Evolutionary conservation across 306 rosid species (phyloP), one percentile per base, ranked within the genome.

Genomic region (Urtica urens): DNA sequence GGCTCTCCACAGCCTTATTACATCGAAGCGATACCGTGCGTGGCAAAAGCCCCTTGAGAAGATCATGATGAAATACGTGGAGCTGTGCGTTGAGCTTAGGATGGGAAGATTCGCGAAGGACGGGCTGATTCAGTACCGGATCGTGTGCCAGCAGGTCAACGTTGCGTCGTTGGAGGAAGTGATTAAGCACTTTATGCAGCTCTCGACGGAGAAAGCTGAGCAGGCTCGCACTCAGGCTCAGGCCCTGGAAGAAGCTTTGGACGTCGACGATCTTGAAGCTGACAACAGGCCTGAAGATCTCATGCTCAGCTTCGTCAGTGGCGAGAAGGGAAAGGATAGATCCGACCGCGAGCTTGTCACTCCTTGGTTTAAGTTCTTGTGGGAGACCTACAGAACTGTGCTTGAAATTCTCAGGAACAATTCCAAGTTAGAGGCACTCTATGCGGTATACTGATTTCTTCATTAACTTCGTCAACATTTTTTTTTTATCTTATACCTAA

Each of bases 361-460:
- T 7, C 99, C 96, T 0, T 92, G 99, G 99, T 92, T 92, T 66
- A 92, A 92, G 44, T 92, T 92, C 66, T 65, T 92, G 0, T 92
- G 99, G 99, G 99, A 92, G 66, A 92, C 99, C 6, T 92, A 92
- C 51, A 61, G 99, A 60, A 92, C 99, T 0, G 96, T 92, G 72
- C 99, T 92, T 17, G 99, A 92, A 38, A 85, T 92, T 46, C 42
- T 92, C n/a, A 66, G 99, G 23, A 92, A 92, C 71, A 92, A 92
- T 72, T 92, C 99, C 2, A 92, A 92, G 59, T 46, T 92, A 72
- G 99, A 92, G 71, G 83, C 94, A 13, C 74, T 92, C 14, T 92
- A 92, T 64, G 99, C 99, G 64, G 99, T 92, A 74, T 45, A 46
- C 17, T 18, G 19, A 18, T 66, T 55, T 39, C 64, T 47, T 38